Base-by-base conservation (phyloP, 2,329 filamentous ascomycete species). In the Colletotrichum eremochloae region DNA sequence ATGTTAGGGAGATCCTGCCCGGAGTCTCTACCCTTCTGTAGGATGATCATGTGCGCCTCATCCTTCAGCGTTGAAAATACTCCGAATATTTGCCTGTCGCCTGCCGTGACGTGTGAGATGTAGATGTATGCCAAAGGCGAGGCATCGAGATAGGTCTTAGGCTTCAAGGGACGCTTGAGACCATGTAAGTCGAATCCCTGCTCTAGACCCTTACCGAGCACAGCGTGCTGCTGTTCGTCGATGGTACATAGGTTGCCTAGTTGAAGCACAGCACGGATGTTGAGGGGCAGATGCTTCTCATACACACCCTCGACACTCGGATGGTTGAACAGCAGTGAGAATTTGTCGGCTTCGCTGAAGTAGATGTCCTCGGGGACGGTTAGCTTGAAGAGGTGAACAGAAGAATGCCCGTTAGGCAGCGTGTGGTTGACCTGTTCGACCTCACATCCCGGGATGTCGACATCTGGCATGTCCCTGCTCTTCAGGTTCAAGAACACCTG, bases 261-360 rank as follows among this genome's bases (percentile, higher is more conserved):
- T 76, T 96, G 93, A 12, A 99, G 88, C 42, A 99, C 89, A 5
- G 96, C 96, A 52, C 96, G 90, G 60, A 97, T 89, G 74, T 94
- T 94, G 7, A 98, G 86, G 1, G 97, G 95, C 1, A 99, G 88
- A 75, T 97, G 93, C 78, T 93, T 96, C 83, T 99, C 97, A 78
- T 99, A 99, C 18, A 99, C 95, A 40, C 97, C 97, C 82, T 99
- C 96, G 1, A 99, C 94, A 80, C 95, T 97, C 0, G 95, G 90
- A 79, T 99, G 95, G 74, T 96, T 95, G 84, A 98, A 96, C 1
- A 98, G 85, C 38, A 92, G 83, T 2, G 92, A 90, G 73, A 98
- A 92, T 79, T 95, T 97, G 74, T 95, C 92, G 0, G 92, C 87
- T 80, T 98, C 94, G 56, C 91, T 90, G 73, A 97, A 90, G 82